Base-by-base conservation (phyloP, 306 rosid species). In the Prunus fruticosa region DNA sequence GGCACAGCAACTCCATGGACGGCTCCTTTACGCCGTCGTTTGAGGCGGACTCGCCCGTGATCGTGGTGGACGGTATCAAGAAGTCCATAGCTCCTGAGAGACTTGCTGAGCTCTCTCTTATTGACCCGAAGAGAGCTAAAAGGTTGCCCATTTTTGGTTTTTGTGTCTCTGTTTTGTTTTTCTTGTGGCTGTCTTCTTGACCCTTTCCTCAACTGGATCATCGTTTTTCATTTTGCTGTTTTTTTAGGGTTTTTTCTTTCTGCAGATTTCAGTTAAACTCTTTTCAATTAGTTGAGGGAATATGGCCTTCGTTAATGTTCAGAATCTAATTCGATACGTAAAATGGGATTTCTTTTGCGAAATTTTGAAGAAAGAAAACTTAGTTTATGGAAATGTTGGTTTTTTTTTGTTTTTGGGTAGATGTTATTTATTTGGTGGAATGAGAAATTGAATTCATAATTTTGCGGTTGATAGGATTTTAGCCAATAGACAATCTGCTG, bases 401-500 rank as follows among this genome's bases (percentile, higher is more conserved):
- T 38, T 63, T 4, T 38, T 51, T 0, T 16, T 9, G 16, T 1
- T 16, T 41, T 11, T 25, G 25, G 27, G 19, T 60, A 2, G 28
- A 45, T 46, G 28, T 60, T 11, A 53, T 53, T 53, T 18, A 9
- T 70, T 52, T 70, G 18, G 54, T 54, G 6, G 64, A 54, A 67
- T 77, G 77, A 41, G 80, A 45, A 69, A 54, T 67, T 53, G 66
- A 64, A 12, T 53, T 47, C 74, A 32, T 23, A 13, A 8, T 12
- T 56, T 54, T 75, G 62, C 32, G 63, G 71, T 65, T 54, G 68
- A 71, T 69, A 95, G 99, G 93, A 91, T 95, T 76, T 94, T 92
- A 51, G 97, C 97, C 3, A 95, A 95, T 64, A 88, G 99, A 75
- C 97, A 92, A 85, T 95, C 99, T 8, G 99, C 99, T 9, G 97